phyloP scores from a whole-genome alignment of 176 grass and related monocot species.

The Rhynchospora pubera region DNA sequence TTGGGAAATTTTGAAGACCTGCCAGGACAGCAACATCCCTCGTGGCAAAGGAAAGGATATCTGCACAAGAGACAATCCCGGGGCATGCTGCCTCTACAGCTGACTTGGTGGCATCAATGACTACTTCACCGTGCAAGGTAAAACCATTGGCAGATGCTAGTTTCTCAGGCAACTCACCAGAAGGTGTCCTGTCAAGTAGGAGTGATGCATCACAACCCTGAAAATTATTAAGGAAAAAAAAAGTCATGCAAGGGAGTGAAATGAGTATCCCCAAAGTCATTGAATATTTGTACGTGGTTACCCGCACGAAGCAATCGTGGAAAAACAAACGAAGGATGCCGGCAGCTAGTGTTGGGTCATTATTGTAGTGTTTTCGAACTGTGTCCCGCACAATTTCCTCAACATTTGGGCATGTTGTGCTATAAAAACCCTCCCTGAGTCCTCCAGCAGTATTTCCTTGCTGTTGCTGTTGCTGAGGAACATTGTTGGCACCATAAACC shows the following conservation, averaged over 20 bases:
- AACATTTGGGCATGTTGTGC: constrained; percentile 10
- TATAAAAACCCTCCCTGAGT: constrained; percentile 17
- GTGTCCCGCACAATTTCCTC: constrained; percentile 22
- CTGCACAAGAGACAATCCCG: constrained; percentile 53
- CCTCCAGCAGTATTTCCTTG: not conserved
- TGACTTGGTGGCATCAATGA: constrained; percentile 64
- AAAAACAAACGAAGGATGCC: constrained; percentile 28
- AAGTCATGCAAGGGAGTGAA: not conserved
- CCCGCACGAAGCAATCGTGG: constrained; percentile 35
- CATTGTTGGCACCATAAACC: not conserved
- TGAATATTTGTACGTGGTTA: not conserved
- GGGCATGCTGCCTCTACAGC: constrained; percentile 56
- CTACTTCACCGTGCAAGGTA: constrained; percentile 39
- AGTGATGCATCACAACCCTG: constrained; percentile 75
- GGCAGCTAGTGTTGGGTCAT: constrained; percentile 17
- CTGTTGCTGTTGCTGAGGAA: too few relatives aligned
- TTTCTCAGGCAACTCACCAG: constrained; percentile 39
- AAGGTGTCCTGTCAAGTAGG: constrained; percentile 50
- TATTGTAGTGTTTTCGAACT: not conserved
- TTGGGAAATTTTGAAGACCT: constrained; percentile 33
- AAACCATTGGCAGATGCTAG: constrained; percentile 42
- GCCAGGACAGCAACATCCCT: constrained; percentile 31
- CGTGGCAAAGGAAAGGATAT: constrained; percentile 34
- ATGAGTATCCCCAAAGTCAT: not conserved
- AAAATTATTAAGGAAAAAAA: not conserved